These are phyloP conservation scores for Sisymbrium irio DNA, from an alignment of 345 rosid genomes.

Conservation along the genomic window DNA sequence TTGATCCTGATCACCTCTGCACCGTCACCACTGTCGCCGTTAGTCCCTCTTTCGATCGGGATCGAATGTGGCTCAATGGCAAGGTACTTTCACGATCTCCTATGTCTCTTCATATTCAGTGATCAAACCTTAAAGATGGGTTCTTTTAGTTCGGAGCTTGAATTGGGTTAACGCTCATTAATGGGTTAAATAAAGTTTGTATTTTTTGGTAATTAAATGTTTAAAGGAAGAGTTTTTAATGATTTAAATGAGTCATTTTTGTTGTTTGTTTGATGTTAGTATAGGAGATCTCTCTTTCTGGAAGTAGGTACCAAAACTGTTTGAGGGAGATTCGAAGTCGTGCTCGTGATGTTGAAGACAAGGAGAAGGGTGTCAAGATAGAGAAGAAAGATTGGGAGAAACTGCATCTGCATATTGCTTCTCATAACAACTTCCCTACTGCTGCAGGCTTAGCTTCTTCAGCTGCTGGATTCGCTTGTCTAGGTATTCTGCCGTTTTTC, in stretches of 20 bases:
- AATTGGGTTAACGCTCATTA: not conserved
- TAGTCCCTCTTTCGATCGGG: conserved; percentile 73
- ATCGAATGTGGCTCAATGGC: conserved; percentile 99
- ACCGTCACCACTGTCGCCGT: conserved; percentile 95
- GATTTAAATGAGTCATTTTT: not conserved
- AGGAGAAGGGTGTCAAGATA: conserved; percentile 74
- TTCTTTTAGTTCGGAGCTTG: not conserved
- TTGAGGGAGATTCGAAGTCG: conserved; percentile 80
- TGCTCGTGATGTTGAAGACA: conserved; percentile 74
- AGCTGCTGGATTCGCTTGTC: conserved; percentile 98
- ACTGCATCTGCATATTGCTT: conserved; percentile 79
- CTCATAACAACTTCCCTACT: conserved; percentile 90
- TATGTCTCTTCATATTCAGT: not conserved
- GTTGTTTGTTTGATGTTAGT: conserved; percentile 39
- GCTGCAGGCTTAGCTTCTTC: conserved; percentile 99
- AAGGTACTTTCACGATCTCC: conserved; percentile 45
- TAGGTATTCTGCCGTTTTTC: conserved; percentile 46
- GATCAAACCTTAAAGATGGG: not conserved
- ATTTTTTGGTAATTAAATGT: too few species aligned
- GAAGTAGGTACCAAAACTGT: conserved; percentile 86
- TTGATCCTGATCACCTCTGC: conserved; percentile 91
- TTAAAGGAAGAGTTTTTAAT: not conserved
- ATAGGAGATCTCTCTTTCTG: conserved; percentile 92
- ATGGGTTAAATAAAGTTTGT: not conserved
- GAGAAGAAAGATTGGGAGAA: conserved; percentile 85